phyloP scores from a whole-genome alignment of 441 rosid genomes.

The Adansonia rubrostipa region DNA sequence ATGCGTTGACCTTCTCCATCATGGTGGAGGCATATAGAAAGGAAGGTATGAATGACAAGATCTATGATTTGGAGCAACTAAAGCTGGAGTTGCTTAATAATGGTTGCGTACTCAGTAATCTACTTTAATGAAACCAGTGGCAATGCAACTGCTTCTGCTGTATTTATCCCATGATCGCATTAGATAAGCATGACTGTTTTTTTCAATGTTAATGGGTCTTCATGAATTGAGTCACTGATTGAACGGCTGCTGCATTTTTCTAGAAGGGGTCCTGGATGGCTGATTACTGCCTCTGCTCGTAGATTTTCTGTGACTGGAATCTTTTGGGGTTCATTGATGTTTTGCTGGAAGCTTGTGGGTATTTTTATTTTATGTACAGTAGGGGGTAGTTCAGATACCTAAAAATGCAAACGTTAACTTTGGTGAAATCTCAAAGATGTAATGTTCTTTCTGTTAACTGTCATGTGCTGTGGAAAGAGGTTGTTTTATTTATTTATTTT shows the following conservation, averaged over 20 bases:
- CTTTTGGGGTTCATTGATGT: conserved; percentile 13
- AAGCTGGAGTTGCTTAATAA: conserved; percentile 37
- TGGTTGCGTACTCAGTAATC: conserved; percentile 29
- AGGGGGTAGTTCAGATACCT: background rate
- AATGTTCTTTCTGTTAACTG: background rate
- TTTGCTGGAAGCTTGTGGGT: conserved; percentile 11
- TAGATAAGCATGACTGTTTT: background rate
- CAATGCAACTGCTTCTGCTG: background rate
- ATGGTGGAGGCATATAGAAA: conserved; percentile 78
- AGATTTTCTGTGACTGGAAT: background rate
- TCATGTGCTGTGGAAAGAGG: background rate
- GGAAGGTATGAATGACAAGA: conserved; percentile 83
- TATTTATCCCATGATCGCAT: background rate
- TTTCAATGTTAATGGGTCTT: background rate
- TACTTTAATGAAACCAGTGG: background rate
- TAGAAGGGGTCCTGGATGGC: background rate
- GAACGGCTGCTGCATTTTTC: conserved; percentile 11
- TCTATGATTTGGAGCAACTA: conserved; percentile 77
- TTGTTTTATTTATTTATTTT: background rate
- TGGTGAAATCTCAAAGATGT: conserved; percentile 5
- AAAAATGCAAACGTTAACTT: background rate
- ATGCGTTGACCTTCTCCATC: conserved; percentile 63
- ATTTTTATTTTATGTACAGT: background rate
- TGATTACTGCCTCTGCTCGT: conserved; percentile 1
- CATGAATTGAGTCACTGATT: conserved; percentile 1